Conservation (phyloP, 108 stramenopile genomes). For the Seminavis robusta region DNA sequence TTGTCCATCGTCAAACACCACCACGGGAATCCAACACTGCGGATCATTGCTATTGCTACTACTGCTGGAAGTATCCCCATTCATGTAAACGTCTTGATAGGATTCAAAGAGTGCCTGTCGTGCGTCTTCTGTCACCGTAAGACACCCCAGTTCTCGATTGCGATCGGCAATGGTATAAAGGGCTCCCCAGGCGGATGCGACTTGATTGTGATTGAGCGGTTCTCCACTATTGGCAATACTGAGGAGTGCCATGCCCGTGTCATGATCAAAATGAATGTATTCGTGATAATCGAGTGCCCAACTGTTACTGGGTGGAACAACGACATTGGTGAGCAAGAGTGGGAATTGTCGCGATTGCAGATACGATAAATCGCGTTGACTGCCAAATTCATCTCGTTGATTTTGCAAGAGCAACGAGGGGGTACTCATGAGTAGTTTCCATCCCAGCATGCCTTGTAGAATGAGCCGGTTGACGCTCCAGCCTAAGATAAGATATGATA, state of each 20-base stretch:
- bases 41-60: no score
- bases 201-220: slow-evolving; percentile 8
- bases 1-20: slow-evolving; percentile 1
- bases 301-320: slow-evolving; percentile 14
- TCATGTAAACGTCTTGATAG: no score
- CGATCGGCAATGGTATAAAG: slow-evolving; percentile 13
- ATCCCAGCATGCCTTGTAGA: slow-evolving; percentile 10
- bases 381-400: slow-evolving; percentile 5
- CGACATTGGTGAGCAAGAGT: slow-evolving; percentile 17
- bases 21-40: slow-evolving; percentile 13
- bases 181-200: slow-evolving; percentile 4
- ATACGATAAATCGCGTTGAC: slow-evolving; percentile 15
- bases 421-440: slow-evolving; percentile 6
- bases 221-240: slow-evolving; percentile 1
- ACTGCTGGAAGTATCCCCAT: no score
- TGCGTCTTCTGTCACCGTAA: no score
- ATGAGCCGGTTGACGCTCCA: slow-evolving; percentile 19
- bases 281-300: slow-evolving; percentile 18
- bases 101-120: no score
- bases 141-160: slow-evolving; percentile 19
- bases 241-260: slow-evolving; percentile 19
- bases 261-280: slow-evolving; percentile 12
- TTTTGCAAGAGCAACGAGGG: slow-evolving; percentile 18
- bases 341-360: slow-evolving; percentile 17
- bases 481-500: no score